These are phyloP conservation scores for Phytopythium chamaehyphon DNA, from an alignment of 352 stramenopile species.

Conservation along the genomic window DNA sequence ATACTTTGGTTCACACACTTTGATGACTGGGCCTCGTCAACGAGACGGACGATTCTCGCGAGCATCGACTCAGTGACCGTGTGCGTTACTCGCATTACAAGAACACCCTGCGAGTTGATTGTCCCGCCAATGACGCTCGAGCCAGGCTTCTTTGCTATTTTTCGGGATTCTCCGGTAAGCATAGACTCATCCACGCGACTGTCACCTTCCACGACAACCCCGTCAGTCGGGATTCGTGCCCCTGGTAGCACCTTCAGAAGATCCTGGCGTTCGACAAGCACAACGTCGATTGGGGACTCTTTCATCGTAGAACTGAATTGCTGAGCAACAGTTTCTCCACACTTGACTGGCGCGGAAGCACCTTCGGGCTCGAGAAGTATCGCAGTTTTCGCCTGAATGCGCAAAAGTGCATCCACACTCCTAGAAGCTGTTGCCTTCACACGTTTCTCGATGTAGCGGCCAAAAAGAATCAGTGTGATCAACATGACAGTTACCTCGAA, in stretches of 20 bases:
- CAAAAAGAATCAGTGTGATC: constrained; percentile 68
- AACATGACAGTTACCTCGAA: constrained; percentile 71
- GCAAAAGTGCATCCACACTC: constrained; percentile 61
- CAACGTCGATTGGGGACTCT: constrained; percentile 62
- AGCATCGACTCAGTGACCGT: constrained; percentile 75
- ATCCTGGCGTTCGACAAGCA: constrained; percentile 69
- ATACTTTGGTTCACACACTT: constrained; percentile 58
- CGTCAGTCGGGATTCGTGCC: constrained; percentile 64
- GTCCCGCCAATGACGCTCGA: constrained; percentile 63
- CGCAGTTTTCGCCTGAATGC: constrained; percentile 81
- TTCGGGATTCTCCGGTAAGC: constrained; percentile 66
- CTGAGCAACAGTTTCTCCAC: background rate
- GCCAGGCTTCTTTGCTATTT: constrained; percentile 58
- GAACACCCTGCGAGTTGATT: constrained; percentile 65
- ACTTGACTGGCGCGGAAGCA: background rate
- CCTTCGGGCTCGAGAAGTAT: constrained; percentile 71
- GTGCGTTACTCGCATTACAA: constrained; percentile 64
- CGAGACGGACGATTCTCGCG: constrained; percentile 61
- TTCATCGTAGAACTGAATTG: constrained; percentile 11
- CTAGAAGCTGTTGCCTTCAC: constrained; percentile 66
- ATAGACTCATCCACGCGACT: constrained; percentile 78
- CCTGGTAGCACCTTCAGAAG: constrained; percentile 65
- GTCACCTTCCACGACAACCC: constrained; percentile 57
- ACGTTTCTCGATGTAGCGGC: constrained; percentile 68
- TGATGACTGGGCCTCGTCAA: constrained; percentile 67